These are phyloP conservation scores for Leccinum arenicola DNA, from an alignment of 768 basidiomycete species.

Conservation along the genomic window DNA sequence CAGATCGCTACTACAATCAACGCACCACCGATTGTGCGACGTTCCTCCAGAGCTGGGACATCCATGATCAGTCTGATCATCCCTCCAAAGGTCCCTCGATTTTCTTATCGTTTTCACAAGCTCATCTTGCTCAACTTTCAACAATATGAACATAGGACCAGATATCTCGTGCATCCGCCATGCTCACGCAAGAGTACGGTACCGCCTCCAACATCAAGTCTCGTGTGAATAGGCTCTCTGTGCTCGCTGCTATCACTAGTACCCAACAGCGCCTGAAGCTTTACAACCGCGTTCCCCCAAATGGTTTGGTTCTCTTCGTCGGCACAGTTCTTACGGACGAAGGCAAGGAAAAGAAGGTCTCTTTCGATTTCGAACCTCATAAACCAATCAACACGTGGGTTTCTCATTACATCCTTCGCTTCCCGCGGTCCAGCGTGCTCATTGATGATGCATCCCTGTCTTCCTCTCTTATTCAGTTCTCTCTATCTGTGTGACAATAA, in stretches of 20 bases:
- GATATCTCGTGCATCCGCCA: conserved; percentile 89
- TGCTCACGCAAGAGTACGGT: conserved; percentile 98
- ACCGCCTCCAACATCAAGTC: conserved; percentile 99
- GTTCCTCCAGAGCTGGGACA: conserved; percentile 73
- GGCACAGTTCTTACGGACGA: conserved; percentile 98
- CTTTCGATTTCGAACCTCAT: conserved; percentile 97
- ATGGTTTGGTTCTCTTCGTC: conserved; percentile 96
- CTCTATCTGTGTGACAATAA: conserved; percentile 99
- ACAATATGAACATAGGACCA: conserved; percentile 60
- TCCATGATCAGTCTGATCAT: conserved; percentile 99
- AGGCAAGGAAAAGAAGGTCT: conserved; percentile 99
- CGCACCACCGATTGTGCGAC: conserved; percentile 21
- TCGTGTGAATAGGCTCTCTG: conserved; percentile 95
- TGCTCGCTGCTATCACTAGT: conserved; percentile 95
- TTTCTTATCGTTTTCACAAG: conserved; percentile 5
- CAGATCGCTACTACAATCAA: neutral
- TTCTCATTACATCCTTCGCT: neutral
- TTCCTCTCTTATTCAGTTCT: conserved; percentile 51
- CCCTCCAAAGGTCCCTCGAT: conserved; percentile 74
- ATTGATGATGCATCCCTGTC: neutral
- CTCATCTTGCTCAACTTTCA: neutral
- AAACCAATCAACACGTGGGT: conserved; percentile 98
- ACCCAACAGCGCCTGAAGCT: conserved; percentile 97
- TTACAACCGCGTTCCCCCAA: conserved; percentile 94
- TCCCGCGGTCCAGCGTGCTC: neutral